Evolutionary conservation across 441 rosid genomes (phyloP).

Genomic region (Erodium moschatum): DNA sequence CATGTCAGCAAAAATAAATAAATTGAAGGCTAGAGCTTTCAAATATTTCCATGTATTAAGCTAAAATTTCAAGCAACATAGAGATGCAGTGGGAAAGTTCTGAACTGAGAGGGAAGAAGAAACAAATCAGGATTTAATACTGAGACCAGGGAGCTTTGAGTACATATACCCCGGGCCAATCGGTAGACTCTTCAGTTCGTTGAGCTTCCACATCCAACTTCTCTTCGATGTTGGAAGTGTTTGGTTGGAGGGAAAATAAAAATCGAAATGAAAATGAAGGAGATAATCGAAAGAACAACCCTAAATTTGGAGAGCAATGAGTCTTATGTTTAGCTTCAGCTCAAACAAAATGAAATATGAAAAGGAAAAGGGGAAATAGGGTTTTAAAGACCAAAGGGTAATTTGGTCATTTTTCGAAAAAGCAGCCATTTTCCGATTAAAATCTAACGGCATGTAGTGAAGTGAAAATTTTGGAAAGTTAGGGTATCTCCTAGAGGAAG

Average conservation of each 20-base stretch:
- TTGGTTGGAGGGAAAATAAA: neutral
- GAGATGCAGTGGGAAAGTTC: neutral
- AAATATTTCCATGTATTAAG: neutral
- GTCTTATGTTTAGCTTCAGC: neutral
- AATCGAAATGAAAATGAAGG: neutral
- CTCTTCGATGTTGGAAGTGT: slow-evolving; percentile 15
- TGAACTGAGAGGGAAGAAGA: too few relatives aligned
- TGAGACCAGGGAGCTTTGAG: neutral
- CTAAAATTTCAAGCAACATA: neutral
- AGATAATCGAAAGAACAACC: neutral
- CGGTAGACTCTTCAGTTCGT: slow-evolving; percentile 18
- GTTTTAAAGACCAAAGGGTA: too few relatives aligned
- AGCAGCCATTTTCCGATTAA: too few relatives aligned
- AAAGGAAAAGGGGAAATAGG: too few relatives aligned
- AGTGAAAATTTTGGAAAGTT: too few relatives aligned
- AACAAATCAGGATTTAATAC: neutral
- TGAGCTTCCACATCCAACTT: slow-evolving; percentile 18
- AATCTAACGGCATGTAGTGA: too few relatives aligned
- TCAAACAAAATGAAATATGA: too few relatives aligned
- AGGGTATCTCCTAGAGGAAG: too few relatives aligned
- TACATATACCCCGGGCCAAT: slow-evolving; percentile 17
- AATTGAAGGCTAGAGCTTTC: too few relatives aligned
- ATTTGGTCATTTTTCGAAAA: too few relatives aligned
- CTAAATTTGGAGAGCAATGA: neutral
- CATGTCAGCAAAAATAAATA: neutral